phyloP scores from a whole-genome alignment of 139 green algal genomes.

The Trebouxia sp. region DNA sequence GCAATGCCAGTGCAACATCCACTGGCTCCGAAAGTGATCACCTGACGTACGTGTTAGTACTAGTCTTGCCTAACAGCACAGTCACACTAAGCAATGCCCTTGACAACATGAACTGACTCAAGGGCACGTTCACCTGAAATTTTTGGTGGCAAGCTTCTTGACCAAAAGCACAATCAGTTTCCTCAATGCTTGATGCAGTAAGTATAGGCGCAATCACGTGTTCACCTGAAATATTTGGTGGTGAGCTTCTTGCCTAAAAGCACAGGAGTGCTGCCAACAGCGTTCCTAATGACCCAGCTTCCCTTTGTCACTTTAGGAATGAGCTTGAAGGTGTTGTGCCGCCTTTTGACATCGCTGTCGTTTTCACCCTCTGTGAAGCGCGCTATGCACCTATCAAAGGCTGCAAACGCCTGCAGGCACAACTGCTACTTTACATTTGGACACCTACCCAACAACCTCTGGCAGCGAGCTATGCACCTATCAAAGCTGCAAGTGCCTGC shows the following conservation, averaged over 20 bases:
- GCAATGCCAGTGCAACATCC: too few relatives aligned
- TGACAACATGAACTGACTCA: too few relatives aligned
- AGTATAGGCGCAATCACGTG: neutral
- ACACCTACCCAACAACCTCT: too few relatives aligned
- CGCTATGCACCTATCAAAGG: slow-evolving; percentile 30
- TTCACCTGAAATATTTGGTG: slow-evolving; percentile 64
- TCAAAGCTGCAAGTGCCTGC: neutral
- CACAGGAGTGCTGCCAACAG: slow-evolving; percentile 70
- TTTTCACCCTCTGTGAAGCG: slow-evolving; percentile 26
- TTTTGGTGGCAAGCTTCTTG: too few relatives aligned
- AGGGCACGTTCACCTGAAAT: too few relatives aligned
- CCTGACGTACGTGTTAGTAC: too few relatives aligned
- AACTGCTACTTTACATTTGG: too few relatives aligned
- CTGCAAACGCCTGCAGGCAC: neutral
- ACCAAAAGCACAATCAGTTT: too few relatives aligned
- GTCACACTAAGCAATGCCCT: too few relatives aligned
- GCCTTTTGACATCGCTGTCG: slow-evolving; percentile 8
- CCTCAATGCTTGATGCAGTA: neutral
- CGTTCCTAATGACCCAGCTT: slow-evolving; percentile 68
- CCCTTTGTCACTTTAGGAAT: slow-evolving; percentile 55
- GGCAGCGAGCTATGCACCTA: slow-evolving; percentile 24
- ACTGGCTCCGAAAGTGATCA: too few relatives aligned
- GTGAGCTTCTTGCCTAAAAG: slow-evolving; percentile 68
- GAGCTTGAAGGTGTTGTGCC: slow-evolving; percentile 40
- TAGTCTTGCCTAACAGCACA: too few relatives aligned